These are phyloP conservation scores for Stromatinia cepivora DNA, from an alignment of 2,329 filamentous ascomycete species.

Conservation along the genomic window DNA sequence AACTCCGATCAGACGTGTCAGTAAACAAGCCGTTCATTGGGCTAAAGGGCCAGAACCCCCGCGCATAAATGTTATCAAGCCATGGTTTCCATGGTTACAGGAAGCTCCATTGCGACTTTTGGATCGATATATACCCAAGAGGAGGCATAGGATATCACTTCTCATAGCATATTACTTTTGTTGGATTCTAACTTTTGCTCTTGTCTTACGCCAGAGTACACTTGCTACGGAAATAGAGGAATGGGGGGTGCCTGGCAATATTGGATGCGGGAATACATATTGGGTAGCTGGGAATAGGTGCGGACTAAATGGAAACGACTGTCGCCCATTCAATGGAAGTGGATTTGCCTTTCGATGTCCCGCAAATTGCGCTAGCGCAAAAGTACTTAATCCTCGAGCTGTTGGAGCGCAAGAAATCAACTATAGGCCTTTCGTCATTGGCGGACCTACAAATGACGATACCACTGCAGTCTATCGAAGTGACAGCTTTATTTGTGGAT, in stretches of 20 bases:
- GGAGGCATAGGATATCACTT: conserved; percentile 58
- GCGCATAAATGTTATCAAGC: conserved; percentile 53
- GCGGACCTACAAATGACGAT: conserved; percentile 55
- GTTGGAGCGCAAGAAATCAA: conserved; percentile 69
- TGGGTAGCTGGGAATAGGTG: conserved; percentile 72
- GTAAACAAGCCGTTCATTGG: conserved; percentile 51
- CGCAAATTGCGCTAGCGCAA: conserved; percentile 65
- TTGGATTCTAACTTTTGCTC: conserved; percentile 69
- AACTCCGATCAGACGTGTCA: conserved; percentile 52
- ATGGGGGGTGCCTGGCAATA: conserved; percentile 64
- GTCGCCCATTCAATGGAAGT: conserved; percentile 70
- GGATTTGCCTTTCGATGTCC: conserved; percentile 75
- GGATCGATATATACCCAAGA: conserved; percentile 60
- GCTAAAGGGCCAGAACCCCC: conserved; percentile 57
- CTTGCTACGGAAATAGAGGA: conserved; percentile 61
- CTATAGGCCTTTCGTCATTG: conserved; percentile 66
- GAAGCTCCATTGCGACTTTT: conserved; percentile 64
- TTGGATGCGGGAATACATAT: conserved; percentile 68
- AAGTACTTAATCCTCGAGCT: conserved; percentile 69
- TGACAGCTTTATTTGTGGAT: conserved; percentile 83
- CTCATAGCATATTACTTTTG: conserved; percentile 60
- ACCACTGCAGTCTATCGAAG: conserved; percentile 69
- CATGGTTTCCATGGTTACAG: conserved; percentile 66
- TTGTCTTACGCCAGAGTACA: conserved; percentile 66
- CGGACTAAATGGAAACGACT: conserved; percentile 71